Base-by-base conservation (phyloP, 306 rosid genomes). In the Astragalus glycyphyllos region DNA sequence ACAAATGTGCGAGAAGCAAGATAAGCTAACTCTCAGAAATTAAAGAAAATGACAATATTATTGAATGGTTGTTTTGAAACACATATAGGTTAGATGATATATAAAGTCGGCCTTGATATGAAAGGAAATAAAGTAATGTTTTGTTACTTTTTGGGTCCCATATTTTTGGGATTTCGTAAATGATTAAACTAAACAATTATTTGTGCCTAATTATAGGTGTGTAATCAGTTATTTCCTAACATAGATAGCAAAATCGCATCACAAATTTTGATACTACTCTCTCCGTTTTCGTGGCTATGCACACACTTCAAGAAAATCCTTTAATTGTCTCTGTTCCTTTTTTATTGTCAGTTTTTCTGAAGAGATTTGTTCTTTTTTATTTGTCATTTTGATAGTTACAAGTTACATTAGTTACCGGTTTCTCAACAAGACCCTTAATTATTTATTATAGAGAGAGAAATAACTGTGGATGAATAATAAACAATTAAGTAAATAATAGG, bases 1-100 rank as follows among this genome's bases (percentile, higher is more conserved):
- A 63, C 17, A 66, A 54, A 61, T 35, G 70, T 11, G 58, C 49
- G 62, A 61, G n/a, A 61, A 62, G 38, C 64, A 53, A 60, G 59
- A 62, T 69, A 51, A 37, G 47, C 40, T 7, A 51, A 58, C 38
- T 20, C 41, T 35, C 11, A 34, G 46, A 13, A 58, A 35, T 58
- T 35, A 14, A 35, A 58, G 45, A n/a, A 13, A 8, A 47, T n/a
- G 53, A 47, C 5, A 47, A 47, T 47, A 14, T 47, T 47, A n/a
- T 47, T 47, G 6, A 45, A 5, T 45, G 53, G 13, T 47, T 8
- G 1, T 47, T 13, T 47, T 44, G 17, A 13, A 5, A 47, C 20
- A 47, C 17, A 12, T 5, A 46, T 41, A 6, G 53, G 53, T 47
- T 47, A 47, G 17, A 47, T 47, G 13, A n/a, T 47, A 47, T n/a